Evolutionary conservation across 2,329 filamentous ascomycete genomes (phyloP).

Genomic region (Colletotrichum liriopes): DNA sequence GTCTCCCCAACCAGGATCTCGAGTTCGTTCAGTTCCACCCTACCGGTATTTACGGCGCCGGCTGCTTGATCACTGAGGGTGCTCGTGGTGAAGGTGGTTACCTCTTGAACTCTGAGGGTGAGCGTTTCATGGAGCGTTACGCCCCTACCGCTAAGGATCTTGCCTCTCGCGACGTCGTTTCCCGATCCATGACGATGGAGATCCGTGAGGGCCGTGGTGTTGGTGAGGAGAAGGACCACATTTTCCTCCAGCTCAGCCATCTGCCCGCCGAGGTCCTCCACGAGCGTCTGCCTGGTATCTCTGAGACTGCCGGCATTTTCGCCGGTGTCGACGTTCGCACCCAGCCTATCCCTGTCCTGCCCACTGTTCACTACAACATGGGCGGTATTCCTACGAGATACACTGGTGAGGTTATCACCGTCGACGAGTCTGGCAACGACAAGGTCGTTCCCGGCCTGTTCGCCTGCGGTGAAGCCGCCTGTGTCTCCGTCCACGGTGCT

Average conservation of each 20-base stretch:
- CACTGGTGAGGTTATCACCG: conserved; percentile 94
- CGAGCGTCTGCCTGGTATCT: conserved; percentile 98
- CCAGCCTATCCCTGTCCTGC: conserved; percentile 95
- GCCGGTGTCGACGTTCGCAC: conserved; percentile 97
- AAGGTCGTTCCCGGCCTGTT: conserved; percentile 95
- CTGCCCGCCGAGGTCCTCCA: conserved; percentile 92
- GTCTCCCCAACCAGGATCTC: conserved; percentile 98
- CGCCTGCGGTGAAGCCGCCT: conserved; percentile 96
- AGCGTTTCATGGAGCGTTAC: conserved; percentile 99
- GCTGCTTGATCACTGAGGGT: conserved; percentile 97
- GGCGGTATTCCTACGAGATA: conserved; percentile 98
- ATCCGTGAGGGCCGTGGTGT: conserved; percentile 98
- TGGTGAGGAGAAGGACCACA: conserved; percentile 97
- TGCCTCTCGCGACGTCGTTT: conserved; percentile 95
- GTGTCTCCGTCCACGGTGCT: conserved; percentile 97
- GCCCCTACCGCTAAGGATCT: conserved; percentile 98
- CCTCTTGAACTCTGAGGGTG: conserved; percentile 96
- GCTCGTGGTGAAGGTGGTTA: conserved; percentile 99
- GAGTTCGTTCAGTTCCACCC: conserved; percentile 99
- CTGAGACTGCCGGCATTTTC: conserved; percentile 98
- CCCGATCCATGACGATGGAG: conserved; percentile 97
- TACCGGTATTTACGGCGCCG: conserved; percentile 98
- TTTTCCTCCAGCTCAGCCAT: conserved; percentile 98
- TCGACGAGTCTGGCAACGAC: conserved; percentile 89
- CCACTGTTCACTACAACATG: conserved; percentile 99